A percentile compares a stretch with the other conserved stretches of the same genome.
These are phyloP conservation scores for Leccinum proliferum DNA, from an alignment of 1,284 basidiomycete genomes.

Conservation along the genomic window DNA sequence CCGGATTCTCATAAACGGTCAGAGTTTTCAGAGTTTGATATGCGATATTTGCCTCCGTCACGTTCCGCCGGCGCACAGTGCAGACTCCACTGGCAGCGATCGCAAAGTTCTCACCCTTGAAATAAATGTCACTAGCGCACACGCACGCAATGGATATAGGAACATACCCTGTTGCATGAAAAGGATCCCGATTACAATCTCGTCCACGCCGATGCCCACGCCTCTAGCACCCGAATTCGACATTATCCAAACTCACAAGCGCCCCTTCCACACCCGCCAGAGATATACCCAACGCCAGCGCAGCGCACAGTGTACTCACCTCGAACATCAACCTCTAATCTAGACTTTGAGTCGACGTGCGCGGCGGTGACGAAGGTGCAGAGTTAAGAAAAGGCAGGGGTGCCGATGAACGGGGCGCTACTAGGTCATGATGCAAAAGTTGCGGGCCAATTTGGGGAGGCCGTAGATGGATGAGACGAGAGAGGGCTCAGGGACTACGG, in stretches of 20 bases:
- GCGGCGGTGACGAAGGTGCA: conserved; percentile 62
- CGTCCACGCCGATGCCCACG: background rate
- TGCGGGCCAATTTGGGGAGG: conserved; percentile 58
- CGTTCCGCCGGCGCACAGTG: no score
- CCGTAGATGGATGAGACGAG: conserved; percentile 70
- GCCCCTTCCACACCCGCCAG: conserved; percentile 58
- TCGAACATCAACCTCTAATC: conserved; percentile 47
- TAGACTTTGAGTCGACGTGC: conserved; percentile 33
- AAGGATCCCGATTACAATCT: no score
- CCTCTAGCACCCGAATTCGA: background rate
- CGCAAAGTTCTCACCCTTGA: no score
- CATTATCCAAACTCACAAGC: conserved; percentile 31
- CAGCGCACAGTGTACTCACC: conserved; percentile 39
- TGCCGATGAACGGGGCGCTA: conserved; percentile 61
- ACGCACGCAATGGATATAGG: no score
- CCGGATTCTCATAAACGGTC: no score
- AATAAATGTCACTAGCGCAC: no score
- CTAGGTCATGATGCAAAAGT: conserved; percentile 69
- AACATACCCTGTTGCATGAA: no score
- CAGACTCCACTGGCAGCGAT: no score
- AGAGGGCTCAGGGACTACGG: conserved; percentile 45
- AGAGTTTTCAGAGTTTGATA: no score
- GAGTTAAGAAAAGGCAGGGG: conserved; percentile 67
- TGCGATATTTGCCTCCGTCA: no score
- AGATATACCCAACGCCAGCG: conserved; percentile 44